Conservation (phyloP, 352 stramenopile species). For the Hyaloperonospora brassicae region DNA sequence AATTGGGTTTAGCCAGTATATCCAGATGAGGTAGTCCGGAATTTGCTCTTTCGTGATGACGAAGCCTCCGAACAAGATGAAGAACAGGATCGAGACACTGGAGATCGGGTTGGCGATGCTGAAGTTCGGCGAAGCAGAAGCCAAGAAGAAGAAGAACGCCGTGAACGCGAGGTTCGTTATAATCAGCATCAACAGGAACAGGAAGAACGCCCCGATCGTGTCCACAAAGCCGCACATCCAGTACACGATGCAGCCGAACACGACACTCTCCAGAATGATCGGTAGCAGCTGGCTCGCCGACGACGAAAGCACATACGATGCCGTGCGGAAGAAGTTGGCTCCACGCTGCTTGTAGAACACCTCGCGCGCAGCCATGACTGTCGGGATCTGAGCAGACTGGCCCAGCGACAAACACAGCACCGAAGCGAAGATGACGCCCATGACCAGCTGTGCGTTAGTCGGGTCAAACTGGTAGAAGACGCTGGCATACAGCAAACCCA, state of each 20-base stretch:
- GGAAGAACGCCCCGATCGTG: slow-evolving; percentile 8
- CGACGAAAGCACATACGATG: slow-evolving; percentile 15
- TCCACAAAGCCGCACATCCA: slow-evolving; percentile 23
- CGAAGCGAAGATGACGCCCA: slow-evolving; percentile 17
- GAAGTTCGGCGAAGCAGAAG: slow-evolving; percentile 8
- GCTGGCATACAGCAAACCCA: slow-evolving; percentile 12
- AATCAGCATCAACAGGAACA: slow-evolving; percentile 12
- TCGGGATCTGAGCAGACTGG: slow-evolving; percentile 8
- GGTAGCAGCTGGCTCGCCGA: slow-evolving; percentile 11
- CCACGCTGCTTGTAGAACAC: slow-evolving; percentile 21
- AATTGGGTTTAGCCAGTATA: slow-evolving; percentile 20
- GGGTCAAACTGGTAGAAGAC: slow-evolving; percentile 21
- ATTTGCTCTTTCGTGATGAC: slow-evolving; percentile 19
- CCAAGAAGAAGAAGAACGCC: slow-evolving; percentile 18
- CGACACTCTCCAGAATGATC: slow-evolving; percentile 10
- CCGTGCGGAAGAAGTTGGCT: slow-evolving; percentile 14
- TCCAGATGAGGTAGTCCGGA: slow-evolving; percentile 15
- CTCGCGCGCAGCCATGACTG: slow-evolving; percentile 10
- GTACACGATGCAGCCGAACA: slow-evolving; percentile 13
- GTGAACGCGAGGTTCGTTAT: slow-evolving; percentile 9
- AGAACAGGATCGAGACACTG: slow-evolving; percentile 4
- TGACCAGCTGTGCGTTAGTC: slow-evolving; percentile 7
- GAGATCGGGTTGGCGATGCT: slow-evolving; percentile 11
- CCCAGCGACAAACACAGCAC: slow-evolving; percentile 14
- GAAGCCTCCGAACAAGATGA: slow-evolving; percentile 15